Evolutionary conservation across 2,329 filamentous ascomycete species (phyloP).

Genomic region (Paecilomyces formosus): DNA sequence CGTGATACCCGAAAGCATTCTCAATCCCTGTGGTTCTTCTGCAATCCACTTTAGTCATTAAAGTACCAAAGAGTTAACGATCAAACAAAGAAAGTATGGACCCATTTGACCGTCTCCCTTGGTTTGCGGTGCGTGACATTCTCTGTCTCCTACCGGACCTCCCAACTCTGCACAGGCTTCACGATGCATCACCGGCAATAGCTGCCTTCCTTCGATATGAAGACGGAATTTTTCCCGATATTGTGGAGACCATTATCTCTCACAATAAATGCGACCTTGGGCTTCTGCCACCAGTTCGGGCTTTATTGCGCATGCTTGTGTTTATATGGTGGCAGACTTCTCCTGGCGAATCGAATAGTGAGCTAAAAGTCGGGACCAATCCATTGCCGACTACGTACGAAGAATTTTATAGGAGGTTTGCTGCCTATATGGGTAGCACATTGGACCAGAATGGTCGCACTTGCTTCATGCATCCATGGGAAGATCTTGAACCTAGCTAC

Average conservation of each 20-base stretch:
- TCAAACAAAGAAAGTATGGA: neutral
- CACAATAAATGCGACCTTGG: neutral
- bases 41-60: no score
- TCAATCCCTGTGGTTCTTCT: no score
- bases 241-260: neutral
- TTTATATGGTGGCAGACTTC: neutral
- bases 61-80: no score
- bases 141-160: neutral
- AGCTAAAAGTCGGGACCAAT: neutral
- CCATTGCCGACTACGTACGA: neutral
- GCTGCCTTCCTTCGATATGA: neutral
- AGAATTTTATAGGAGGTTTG: neutral
- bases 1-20: no score
- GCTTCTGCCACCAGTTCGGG: neutral
- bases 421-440: no score
- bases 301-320: neutral
- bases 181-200: neutral
- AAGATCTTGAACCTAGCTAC: neutral
- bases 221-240: neutral
- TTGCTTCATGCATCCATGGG: neutral
- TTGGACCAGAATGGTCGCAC: no score
- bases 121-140: neutral
- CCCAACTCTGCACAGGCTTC: neutral
- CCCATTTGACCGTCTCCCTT: neutral
- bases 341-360: neutral